These are phyloP conservation scores for Rhizophora mangle DNA, from an alignment of 345 rosid species.

Conservation along the genomic window DNA sequence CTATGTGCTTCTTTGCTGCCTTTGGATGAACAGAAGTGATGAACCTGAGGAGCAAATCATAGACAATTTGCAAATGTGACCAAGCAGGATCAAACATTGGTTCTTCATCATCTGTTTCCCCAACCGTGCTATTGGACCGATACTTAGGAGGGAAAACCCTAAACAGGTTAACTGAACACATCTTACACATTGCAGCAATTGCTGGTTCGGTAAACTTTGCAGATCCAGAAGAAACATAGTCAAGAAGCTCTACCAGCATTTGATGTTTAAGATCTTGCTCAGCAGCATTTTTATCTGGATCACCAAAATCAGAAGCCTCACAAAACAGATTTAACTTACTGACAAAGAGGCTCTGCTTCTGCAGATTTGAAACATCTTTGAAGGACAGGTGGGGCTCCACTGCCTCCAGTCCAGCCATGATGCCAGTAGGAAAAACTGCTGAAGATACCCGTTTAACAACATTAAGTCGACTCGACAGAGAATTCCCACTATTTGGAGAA, in stretches of 20 bases:
- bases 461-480: constrained; percentile 59
- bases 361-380: constrained; percentile 64
- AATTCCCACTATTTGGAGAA: constrained; percentile 52
- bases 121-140: constrained; percentile 40
- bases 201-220: constrained; percentile 63
- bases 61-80: constrained; percentile 65
- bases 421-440: constrained; percentile 75
- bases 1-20: constrained; percentile 64
- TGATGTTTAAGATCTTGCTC: constrained; percentile 59
- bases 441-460: constrained; percentile 80
- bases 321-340: constrained; percentile 69
- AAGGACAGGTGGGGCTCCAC: constrained; percentile 71
- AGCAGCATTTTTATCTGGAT: constrained; percentile 42
- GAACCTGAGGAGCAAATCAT: constrained; percentile 62
- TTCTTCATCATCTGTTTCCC: constrained; percentile 68
- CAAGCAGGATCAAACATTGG: constrained; percentile 80
- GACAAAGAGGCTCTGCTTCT: constrained; percentile 65
- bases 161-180: constrained; percentile 60
- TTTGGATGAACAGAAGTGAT: constrained; percentile 58
- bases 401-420: constrained; percentile 66
- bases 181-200: constrained; percentile 56
- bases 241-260: constrained; percentile 53
- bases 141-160: constrained; percentile 70
- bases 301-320: constrained; percentile 47
- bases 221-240: constrained; percentile 64